These are phyloP conservation scores for Sporothrix brasiliensis DNA, from an alignment of 2,329 filamentous ascomycete species.

Conservation along the genomic window DNA sequence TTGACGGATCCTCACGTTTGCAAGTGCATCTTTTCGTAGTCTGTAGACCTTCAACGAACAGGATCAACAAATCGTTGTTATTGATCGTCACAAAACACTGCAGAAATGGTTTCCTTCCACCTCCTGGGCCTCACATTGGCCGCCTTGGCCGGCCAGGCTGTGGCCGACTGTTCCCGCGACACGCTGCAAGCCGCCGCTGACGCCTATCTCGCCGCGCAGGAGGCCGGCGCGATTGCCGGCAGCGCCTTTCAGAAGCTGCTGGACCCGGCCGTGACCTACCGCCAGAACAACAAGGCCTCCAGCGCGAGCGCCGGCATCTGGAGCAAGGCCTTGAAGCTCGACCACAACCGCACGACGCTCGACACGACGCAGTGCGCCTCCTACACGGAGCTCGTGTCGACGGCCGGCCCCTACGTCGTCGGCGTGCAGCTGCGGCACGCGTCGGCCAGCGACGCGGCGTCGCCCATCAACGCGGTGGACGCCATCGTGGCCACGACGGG, in stretches of 20 bases:
- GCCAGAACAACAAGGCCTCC: constrained; percentile 39
- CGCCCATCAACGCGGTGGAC: constrained; percentile 40
- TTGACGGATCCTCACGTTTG: background rate
- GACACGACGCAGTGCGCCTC: constrained; percentile 46
- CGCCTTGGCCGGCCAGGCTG: background rate
- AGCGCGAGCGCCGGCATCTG: constrained; percentile 36
- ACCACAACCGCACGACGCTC: constrained; percentile 43
- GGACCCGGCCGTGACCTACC: constrained; percentile 40
- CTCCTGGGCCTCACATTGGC: background rate
- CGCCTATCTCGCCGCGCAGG: constrained; percentile 40
- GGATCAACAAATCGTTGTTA: too few species aligned
- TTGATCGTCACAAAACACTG: background rate
- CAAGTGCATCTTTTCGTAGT: background rate
- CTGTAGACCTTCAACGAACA: background rate
- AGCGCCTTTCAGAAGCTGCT: constrained; percentile 37
- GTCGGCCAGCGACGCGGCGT: constrained; percentile 1
- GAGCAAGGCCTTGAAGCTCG: constrained; percentile 41
- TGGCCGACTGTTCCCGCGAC: constrained; percentile 40
- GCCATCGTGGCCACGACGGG: constrained; percentile 42
- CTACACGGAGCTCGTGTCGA: constrained; percentile 47
- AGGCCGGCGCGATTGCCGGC: constrained; percentile 35
- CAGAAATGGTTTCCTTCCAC: background rate
- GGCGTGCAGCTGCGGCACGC: constrained; percentile 35
- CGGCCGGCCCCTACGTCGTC: constrained; percentile 39
- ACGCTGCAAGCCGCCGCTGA: constrained; percentile 40